Percentiles rank a stretch among this genome's conserved stretches.
These are phyloP conservation scores for Verticillium alfalfae DNA, from an alignment of 2,329 filamentous ascomycete genomes.

Conservation along the genomic window DNA sequence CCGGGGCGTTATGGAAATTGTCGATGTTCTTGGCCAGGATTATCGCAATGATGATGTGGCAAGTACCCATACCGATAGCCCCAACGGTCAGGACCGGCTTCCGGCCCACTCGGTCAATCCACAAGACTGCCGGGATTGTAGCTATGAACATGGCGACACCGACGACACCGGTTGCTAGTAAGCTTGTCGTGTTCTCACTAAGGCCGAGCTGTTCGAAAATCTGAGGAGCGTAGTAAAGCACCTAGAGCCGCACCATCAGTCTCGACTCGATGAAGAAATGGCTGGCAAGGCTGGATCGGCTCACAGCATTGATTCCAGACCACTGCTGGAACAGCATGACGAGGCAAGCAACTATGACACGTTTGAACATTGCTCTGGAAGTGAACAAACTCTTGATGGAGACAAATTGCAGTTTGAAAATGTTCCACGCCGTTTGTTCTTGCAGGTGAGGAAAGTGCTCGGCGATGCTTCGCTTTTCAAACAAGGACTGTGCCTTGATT, in stretches of 20 bases:
- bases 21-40: conserved; percentile 61
- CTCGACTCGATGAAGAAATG: too few relatives aligned
- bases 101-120: conserved; percentile 58
- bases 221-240: conserved; percentile 62
- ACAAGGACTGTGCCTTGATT: conserved; percentile 72
- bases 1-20: conserved; percentile 46
- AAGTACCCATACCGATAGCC: conserved; percentile 62
- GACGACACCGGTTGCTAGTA: conserved; percentile 66
- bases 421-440: conserved; percentile 55
- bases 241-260: background rate
- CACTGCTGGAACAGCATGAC: conserved; percentile 55
- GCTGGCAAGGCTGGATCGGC: background rate
- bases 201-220: conserved; percentile 67
- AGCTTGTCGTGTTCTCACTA: conserved; percentile 38
- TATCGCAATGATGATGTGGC: conserved; percentile 66
- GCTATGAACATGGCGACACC: conserved; percentile 66
- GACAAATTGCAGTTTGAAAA: conserved; percentile 64
- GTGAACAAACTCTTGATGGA: conserved; percentile 60
- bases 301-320: conserved; percentile 48
- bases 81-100: conserved; percentile 59
- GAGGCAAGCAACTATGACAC: conserved; percentile 57
- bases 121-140: conserved; percentile 62
- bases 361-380: conserved; percentile 60
- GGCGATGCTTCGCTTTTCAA: conserved; percentile 66
- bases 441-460: conserved; percentile 63